A percentile compares a stretch with the other conserved stretches of the same genome.
Conservation (phyloP, 768 basidiomycete species). For the Inosperma sp. region DNA sequence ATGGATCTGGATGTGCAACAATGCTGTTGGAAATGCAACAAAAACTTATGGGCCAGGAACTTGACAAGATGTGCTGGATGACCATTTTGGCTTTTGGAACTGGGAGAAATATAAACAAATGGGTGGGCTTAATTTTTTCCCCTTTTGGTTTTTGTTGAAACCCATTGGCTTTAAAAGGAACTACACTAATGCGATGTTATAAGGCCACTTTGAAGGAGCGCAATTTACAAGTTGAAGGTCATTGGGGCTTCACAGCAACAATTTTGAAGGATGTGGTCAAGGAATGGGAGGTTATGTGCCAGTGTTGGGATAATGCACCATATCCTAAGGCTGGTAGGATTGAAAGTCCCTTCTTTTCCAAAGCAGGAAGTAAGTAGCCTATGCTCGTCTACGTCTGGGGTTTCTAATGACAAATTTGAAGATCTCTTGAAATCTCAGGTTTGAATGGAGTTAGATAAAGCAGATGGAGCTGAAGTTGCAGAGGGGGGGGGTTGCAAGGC, state of each 20-base stretch:
- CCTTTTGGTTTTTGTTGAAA: neutral
- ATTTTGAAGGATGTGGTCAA: neutral
- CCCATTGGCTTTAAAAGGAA: neutral
- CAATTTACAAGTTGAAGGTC: constrained; percentile 6
- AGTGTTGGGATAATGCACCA: constrained; percentile 1
- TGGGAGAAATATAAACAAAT: constrained; percentile 13
- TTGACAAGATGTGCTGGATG: too few species aligned
- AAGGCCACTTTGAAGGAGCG: neutral
- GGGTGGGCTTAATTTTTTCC: constrained; percentile 8
- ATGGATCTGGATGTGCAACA: too few species aligned
- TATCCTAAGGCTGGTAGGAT: neutral
- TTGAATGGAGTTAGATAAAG: too few species aligned
- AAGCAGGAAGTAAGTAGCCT: constrained; percentile 1
- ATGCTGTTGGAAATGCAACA: too few species aligned
- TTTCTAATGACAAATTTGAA: too few species aligned
- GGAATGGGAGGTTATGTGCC: constrained; percentile 5
- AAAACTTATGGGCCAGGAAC: too few species aligned
- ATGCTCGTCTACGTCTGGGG: too few species aligned
- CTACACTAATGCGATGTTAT: neutral
- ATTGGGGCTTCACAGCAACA: constrained; percentile 4
- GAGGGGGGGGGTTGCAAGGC: too few species aligned
- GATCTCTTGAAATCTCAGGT: too few species aligned
- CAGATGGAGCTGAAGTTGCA: too few species aligned
- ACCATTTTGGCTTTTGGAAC: too few species aligned
- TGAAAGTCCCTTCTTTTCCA: constrained; percentile 1